Conservation (phyloP, 2,329 filamentous ascomycete species). For the Paecilomyces formosus region DNA sequence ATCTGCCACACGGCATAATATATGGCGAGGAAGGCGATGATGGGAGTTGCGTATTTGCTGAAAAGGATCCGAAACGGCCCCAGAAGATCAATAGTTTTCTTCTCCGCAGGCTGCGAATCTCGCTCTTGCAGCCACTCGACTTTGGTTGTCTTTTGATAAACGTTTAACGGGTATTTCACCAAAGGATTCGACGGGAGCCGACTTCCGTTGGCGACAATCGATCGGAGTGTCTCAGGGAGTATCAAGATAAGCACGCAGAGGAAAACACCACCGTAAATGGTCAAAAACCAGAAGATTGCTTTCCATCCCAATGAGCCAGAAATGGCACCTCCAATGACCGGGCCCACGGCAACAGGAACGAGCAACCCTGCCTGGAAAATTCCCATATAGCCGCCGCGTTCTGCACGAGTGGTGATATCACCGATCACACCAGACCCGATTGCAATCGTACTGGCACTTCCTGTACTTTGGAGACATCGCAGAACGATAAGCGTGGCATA, state of each 20-base stretch:
- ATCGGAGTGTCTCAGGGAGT: conserved; percentile 35
- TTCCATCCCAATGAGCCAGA: conserved; percentile 32
- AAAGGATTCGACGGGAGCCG: conserved; percentile 9
- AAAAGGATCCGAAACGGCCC: conserved; percentile 43
- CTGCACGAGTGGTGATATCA: conserved; percentile 34
- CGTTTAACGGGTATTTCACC: conserved; percentile 11
- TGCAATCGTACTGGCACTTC: conserved; percentile 37
- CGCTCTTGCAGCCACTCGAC: not conserved
- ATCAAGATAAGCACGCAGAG: conserved; percentile 23
- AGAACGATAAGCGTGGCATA: conserved; percentile 34
- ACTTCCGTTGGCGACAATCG: conserved; percentile 27
- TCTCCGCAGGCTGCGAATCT: conserved; percentile 8
- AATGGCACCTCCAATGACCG: conserved; percentile 36
- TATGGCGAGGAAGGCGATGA: conserved; percentile 42
- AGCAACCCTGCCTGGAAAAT: conserved; percentile 31
- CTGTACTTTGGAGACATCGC: conserved; percentile 37
- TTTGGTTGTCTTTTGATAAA: conserved; percentile 9
- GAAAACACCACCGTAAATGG: conserved; percentile 28
- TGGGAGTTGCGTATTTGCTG: conserved; percentile 36
- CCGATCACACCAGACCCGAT: conserved; percentile 35
- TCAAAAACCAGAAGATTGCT: conserved; percentile 38
- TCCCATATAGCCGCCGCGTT: conserved; percentile 37
- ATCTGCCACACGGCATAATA: conserved; percentile 51
- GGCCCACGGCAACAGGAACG: conserved; percentile 31
- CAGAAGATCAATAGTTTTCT: conserved; percentile 37